phyloP scores from a whole-genome alignment of 257 asterid genomes.

The Solanum etuberosum region DNA sequence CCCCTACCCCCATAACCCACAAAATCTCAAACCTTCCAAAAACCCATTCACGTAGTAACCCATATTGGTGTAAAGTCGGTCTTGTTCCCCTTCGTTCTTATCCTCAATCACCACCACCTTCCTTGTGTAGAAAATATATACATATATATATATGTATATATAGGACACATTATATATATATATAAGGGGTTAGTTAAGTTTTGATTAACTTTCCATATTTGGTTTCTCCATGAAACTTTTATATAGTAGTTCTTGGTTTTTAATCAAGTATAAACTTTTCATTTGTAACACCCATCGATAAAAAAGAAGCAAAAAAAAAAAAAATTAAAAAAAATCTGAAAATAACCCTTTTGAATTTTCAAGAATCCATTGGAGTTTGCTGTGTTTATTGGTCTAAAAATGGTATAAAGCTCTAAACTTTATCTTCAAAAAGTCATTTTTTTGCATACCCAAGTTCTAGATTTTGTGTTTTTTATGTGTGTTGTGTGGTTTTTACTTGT shows the following conservation, averaged over 20 bases:
- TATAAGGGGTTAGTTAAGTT: neutral
- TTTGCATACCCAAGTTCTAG: neutral
- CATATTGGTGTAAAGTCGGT: constrained; percentile 1
- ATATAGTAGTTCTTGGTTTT: neutral
- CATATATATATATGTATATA: neutral
- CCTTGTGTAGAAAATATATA: constrained; percentile 1
- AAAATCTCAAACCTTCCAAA: neutral
- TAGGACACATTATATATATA: neutral
- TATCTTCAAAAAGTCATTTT: neutral
- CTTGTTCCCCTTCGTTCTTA: constrained; percentile 1
- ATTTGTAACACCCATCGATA: constrained; percentile 21
- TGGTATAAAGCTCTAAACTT: neutral
- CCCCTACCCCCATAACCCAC: no score
- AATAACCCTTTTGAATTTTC: neutral
- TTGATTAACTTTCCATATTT: constrained; percentile 9
- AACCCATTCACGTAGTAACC: constrained; percentile 1
- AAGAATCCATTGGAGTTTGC: neutral
- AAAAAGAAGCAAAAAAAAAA: neutral
- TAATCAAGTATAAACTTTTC: constrained; percentile 17
- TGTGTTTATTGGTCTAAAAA: neutral
- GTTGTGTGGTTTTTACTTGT: neutral
- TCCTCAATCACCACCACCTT: constrained; percentile 4
- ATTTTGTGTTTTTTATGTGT: neutral
- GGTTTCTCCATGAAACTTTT: constrained; percentile 4
- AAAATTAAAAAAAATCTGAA: neutral